Evolutionary conservation across 495 filamentous ascomycete species (phyloP), one percentile per base, ranked within the genome.

Genomic region (Umbilicaria muhlenbergii): DNA sequence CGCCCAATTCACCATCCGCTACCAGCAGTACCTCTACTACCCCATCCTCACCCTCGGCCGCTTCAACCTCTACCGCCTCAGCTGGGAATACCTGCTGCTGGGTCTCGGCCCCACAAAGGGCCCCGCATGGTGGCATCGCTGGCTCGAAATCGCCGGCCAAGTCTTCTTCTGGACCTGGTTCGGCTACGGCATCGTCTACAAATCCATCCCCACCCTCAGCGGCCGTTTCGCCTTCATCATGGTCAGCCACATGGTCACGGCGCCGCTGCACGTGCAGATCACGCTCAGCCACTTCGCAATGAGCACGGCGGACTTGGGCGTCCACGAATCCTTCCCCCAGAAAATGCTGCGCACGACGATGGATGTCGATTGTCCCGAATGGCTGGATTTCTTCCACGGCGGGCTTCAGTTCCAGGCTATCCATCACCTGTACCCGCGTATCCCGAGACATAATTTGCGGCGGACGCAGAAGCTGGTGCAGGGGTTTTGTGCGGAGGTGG

Each of bases 291-390:
- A 98, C 62, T 98, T 94, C 59, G 85, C 87, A 45, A 98, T 96
- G 91, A 86, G 80, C 49, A 96, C 91, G 1, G 75, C 86, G 7
- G 91, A 96, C 52, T 66, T 94, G 19, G 91, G 91, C 1, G 70
- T 79, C 3, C 66, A 78, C 43, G 91, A 98, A 63, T 89, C 82
- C 12, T 98, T 96, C 59, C 80, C 91, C 2, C 91, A 98, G 64
- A 86, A 81, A 61, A 95, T 95, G 91, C 71, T 98, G 39, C 74
- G 91, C 44, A 98, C 91, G 11, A 95, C 91, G 7, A 95, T 95
- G 91, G 91, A 98, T 47, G 81, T 98, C 14, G 89, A 94, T 57
- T 98, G 91, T 57, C 85, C 91, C 1, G 66, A 77, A 24, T 98
- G 91, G 91, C 69, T 98, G 14, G 91, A 98, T 55, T 98, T 92